Percentiles rank a stretch among this genome's conserved stretches.
Evolutionary conservation across 2,329 filamentous ascomycete species (phyloP).

Genomic region (Pseudogymnoascus sp.): DNA sequence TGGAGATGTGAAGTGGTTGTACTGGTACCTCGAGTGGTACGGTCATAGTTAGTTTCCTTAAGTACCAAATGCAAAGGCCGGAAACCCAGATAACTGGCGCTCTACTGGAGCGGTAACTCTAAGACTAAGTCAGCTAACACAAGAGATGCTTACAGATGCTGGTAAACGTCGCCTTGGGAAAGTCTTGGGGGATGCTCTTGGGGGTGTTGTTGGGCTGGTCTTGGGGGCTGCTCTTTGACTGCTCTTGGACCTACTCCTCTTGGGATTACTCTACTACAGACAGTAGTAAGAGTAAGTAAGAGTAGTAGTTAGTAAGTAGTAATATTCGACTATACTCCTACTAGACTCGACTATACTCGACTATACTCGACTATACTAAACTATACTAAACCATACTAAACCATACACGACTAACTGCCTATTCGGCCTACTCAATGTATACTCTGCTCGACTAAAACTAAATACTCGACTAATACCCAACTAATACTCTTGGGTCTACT

Average conservation of each 20-base stretch:
- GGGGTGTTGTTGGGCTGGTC: not conserved
- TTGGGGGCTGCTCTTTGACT: not conserved
- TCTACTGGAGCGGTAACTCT: not conserved
- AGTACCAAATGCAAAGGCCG: constrained; percentile 1
- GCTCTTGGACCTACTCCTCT: no score
- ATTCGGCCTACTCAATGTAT: no score
- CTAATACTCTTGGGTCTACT: not conserved
- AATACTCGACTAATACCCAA: not conserved
- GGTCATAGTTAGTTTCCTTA: not conserved
- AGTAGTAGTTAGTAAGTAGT: not conserved
- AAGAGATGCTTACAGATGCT: not conserved
- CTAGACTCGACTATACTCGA: not conserved
- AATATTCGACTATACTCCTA: not conserved
- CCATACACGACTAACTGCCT: not conserved
- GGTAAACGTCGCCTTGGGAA: not conserved
- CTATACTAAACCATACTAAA: no score
- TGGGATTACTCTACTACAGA: not conserved
- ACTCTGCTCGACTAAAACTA: no score
- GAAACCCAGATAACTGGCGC: not conserved
- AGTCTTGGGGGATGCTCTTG: not conserved
- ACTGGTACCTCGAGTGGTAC: not conserved
- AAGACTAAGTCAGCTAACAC: not conserved
- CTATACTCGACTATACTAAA: not conserved
- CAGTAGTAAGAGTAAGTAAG: not conserved
- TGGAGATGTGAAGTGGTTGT: not conserved